Evolutionary conservation across 257 asterid genomes (phyloP).

Genomic region (Solanum infundibuliforme): DNA sequence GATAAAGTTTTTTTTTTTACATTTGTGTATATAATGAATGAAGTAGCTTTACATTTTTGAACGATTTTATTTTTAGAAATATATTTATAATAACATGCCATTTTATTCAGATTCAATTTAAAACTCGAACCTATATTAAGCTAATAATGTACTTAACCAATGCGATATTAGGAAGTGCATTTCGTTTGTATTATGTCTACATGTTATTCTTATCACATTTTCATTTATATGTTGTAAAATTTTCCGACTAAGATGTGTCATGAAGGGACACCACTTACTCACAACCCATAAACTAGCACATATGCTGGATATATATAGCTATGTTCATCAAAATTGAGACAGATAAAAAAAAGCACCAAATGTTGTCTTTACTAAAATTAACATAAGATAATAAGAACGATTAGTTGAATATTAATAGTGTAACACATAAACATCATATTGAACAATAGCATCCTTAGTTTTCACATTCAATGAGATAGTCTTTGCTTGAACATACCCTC

Average conservation of each 20-base stretch:
- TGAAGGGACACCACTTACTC: not conserved
- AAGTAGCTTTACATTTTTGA: not conserved
- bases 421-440: not conserved
- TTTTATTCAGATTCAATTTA: too few species aligned
- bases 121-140: too few species aligned
- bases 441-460: not conserved
- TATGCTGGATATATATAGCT: too few species aligned
- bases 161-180: not conserved
- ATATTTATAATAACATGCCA: too few species aligned
- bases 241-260: not conserved
- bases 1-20: too few species aligned
- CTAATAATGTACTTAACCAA: too few species aligned
- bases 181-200: not conserved
- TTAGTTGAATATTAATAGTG: not conserved
- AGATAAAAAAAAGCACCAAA: not conserved
- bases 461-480: not conserved
- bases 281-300: not conserved
- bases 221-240: too few species aligned
- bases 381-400: not conserved
- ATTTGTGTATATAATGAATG: too few species aligned
- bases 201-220: too few species aligned
- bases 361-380: not conserved
- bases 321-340: not conserved
- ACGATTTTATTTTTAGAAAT: too few species aligned
- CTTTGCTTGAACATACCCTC: not conserved